A percentile compares a stretch with the other conserved stretches of the same genome.
Evolutionary conservation across 768 basidiomycete species (phyloP).

Genomic region (Lentinula raphanica): DNA sequence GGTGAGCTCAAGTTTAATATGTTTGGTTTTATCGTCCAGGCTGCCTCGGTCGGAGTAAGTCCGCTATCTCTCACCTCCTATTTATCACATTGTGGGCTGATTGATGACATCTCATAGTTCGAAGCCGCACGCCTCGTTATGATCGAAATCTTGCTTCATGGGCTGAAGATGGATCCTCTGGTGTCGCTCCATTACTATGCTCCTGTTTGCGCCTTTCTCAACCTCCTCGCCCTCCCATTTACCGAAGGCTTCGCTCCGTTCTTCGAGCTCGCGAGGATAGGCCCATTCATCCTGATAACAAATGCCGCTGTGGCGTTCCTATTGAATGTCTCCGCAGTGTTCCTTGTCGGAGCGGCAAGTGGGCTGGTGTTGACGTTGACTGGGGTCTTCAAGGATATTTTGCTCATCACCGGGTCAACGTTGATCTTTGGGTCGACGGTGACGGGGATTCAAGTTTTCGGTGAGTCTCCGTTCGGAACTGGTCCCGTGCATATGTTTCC

Average conservation of each 20-base stretch:
- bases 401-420: slow-evolving; percentile 89
- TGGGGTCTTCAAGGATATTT: slow-evolving; percentile 95
- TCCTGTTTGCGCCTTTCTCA: slow-evolving; percentile 89
- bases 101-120: slow-evolving; percentile 44
- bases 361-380: slow-evolving; percentile 89
- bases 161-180: slow-evolving; percentile 96
- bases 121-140: slow-evolving; percentile 93
- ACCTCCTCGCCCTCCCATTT: slow-evolving; percentile 80
- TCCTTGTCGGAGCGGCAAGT: slow-evolving; percentile 83
- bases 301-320: slow-evolving; percentile 88
- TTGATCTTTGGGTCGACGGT: slow-evolving; percentile 77
- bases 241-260: slow-evolving; percentile 90
- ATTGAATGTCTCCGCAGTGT: slow-evolving; percentile 90
- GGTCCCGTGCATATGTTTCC: too few relatives aligned
- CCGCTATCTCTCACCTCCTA: background rate
- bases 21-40: slow-evolving; percentile 84
- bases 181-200: slow-evolving; percentile 96
- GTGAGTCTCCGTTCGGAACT: slow-evolving; percentile 34
- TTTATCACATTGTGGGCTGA: too few relatives aligned
- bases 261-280: slow-evolving; percentile 58
- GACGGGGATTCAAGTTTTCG: slow-evolving; percentile 81
- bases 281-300: slow-evolving; percentile 66
- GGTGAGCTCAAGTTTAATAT: slow-evolving; percentile 86
- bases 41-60: slow-evolving; percentile 78
- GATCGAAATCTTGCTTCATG: slow-evolving; percentile 92